phyloP scores from a whole-genome alignment of 768 basidiomycete species.

The Ramaria rubella region DNA sequence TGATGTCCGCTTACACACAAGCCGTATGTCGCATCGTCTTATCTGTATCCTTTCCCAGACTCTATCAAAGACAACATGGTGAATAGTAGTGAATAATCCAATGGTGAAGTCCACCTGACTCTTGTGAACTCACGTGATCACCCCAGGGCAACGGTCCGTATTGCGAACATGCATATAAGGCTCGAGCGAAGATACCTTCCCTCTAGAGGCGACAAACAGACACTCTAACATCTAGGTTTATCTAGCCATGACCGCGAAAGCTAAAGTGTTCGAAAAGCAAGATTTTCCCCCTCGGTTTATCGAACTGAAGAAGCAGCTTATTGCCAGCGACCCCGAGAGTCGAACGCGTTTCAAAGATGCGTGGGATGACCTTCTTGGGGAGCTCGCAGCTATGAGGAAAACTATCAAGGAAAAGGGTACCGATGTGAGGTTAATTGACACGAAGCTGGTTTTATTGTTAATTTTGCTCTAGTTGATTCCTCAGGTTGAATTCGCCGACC shows the following conservation, averaged over 20 bases:
- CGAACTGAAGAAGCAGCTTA: constrained; percentile 54
- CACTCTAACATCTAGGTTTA: too few relatives aligned
- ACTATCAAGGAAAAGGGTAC: constrained; percentile 42
- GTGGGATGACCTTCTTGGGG: constrained; percentile 51
- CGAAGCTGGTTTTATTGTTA: background rate
- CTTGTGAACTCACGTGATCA: too few relatives aligned
- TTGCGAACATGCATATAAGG: too few relatives aligned
- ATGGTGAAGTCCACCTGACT: too few relatives aligned
- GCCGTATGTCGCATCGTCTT: too few relatives aligned
- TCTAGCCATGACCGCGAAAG: background rate
- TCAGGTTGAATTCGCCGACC: constrained; percentile 50
- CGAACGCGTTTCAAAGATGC: constrained; percentile 42
- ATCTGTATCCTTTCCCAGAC: too few relatives aligned
- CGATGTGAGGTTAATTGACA: constrained; percentile 32
- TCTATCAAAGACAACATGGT: too few relatives aligned
- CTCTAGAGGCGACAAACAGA: too few relatives aligned
- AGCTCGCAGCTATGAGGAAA: constrained; percentile 41
- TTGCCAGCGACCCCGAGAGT: constrained; percentile 43
- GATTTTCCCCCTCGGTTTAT: constrained; percentile 42
- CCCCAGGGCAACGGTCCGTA: too few relatives aligned
- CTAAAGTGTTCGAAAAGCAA: background rate
- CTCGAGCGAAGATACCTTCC: too few relatives aligned
- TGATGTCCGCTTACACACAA: too few relatives aligned
- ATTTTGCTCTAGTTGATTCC: constrained; percentile 41
- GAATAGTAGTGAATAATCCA: too few relatives aligned